Base-by-base conservation (phyloP, 2,329 filamentous ascomycete genomes). In the Allantophomopsis cytisporea region DNA sequence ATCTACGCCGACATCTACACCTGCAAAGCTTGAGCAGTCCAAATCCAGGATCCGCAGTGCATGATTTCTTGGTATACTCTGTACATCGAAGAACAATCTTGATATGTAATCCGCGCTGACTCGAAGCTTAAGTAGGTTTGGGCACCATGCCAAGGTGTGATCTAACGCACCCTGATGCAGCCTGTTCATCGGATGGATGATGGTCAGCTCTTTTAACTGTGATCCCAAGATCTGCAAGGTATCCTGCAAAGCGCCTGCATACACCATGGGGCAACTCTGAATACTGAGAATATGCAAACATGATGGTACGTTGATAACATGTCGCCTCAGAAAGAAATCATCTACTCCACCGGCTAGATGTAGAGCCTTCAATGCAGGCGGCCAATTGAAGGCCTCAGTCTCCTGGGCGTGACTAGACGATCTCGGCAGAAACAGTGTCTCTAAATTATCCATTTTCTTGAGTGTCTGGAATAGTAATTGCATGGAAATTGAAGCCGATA, bases 71-170 rank as follows among this genome's bases (percentile, higher is more conserved):
- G 43, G 42, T 14, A 43, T 23, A 28, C 12, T 21, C 12, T 40
- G 31, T 18, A 44, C 40, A 12, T 45, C 35, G 35, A 57, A 54
- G 13, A 56, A 36, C 1, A 32, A 28, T 35, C 50, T 36, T 14
- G 49, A 47, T 13, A 58, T 51, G 32, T 52, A 58, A 41, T 57
- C 55, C 7, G 51, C 53, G 7, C 51, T 54, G n/a, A 57, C 45
- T 7, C 53, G 46, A 7, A 57, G 41, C 5, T 48, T 50, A 3
- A 42, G 38, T 4, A 58, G 39, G 13, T 39, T 41, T 1, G 54
- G 50, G 37, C 54, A 57, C 23, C 42, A 16, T 4, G 36, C 20
- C 3, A 54, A 42, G 2, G 56, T 34, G 3, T 39, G 30, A 31
- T 57, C 49, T 1, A 58, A 43, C 4, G 44, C 39, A 3, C 49